Conservation (phyloP, 2,329 filamentous ascomycete species). For the Ophiocordyceps camponoti-floridani region DNA sequence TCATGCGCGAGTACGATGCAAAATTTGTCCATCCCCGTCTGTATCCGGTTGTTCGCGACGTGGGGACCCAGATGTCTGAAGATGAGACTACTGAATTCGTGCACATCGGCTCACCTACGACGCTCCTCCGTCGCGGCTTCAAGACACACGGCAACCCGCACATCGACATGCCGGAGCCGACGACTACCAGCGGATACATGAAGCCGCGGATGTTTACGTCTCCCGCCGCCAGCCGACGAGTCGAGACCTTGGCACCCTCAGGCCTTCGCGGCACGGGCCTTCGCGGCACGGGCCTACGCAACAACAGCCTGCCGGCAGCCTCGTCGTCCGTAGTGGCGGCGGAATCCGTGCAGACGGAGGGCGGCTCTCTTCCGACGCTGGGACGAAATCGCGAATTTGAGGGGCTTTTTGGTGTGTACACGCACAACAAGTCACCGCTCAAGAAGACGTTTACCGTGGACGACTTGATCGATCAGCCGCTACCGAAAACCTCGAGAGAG, state of each 20-base stretch:
- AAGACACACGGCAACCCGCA: constrained; percentile 68
- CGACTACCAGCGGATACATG: constrained; percentile 15
- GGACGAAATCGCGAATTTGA: constrained; percentile 26
- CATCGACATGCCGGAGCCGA: constrained; percentile 44
- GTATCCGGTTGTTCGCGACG: constrained; percentile 61
- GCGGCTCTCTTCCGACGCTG: constrained; percentile 1
- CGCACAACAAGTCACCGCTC: constrained; percentile 65
- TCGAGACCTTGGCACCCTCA: constrained; percentile 16
- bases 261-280: constrained; percentile 11
- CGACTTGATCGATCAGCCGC: constrained; percentile 26
- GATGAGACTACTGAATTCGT: constrained; percentile 27
- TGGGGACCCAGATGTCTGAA: constrained; percentile 58
- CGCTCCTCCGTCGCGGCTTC: constrained; percentile 57
- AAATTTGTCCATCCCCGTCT: constrained; percentile 87
- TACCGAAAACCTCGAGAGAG: constrained; percentile 41
- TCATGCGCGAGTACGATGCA: constrained; percentile 86
- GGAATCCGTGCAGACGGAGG: constrained; percentile 7
- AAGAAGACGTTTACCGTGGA: constrained; percentile 55
- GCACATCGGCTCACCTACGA: constrained; percentile 33
- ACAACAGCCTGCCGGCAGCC: constrained; percentile 15
- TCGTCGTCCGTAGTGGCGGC: constrained; percentile 8
- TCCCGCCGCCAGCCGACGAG: constrained; percentile 10
- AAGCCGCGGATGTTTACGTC: constrained; percentile 26
- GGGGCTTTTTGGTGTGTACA: constrained; percentile 65
- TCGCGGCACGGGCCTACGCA: constrained; percentile 13